A percentile compares a stretch with the other conserved stretches of the same genome.
Evolutionary conservation across 2,329 filamentous ascomycete genomes (phyloP).

Genomic region (Aspergillus hiratsukae): DNA sequence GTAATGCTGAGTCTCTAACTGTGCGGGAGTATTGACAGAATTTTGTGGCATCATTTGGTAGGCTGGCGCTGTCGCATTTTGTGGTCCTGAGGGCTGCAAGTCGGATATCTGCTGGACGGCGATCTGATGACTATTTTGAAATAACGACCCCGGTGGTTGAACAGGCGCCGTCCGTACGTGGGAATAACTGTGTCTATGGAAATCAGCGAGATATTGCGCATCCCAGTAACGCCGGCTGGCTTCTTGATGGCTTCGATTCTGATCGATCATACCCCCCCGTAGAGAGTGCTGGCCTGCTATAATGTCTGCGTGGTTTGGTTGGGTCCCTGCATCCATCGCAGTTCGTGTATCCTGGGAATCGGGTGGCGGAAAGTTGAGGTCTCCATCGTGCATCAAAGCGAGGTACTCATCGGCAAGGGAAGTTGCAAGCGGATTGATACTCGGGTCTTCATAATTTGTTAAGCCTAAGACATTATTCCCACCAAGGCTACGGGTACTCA

Average conservation of each 20-base stretch:
- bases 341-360: neutral
- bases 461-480: neutral
- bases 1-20: neutral
- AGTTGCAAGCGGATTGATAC: neutral
- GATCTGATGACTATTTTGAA: neutral
- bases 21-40: neutral
- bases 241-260: neutral
- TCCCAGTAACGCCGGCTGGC: neutral
- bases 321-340: neutral
- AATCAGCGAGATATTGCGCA: neutral
- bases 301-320: neutral
- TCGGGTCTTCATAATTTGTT: neutral
- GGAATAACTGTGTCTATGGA: neutral
- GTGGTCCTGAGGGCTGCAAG: neutral
- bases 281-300: neutral
- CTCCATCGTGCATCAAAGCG: neutral
- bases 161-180: neutral
- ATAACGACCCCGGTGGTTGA: neutral
- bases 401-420: neutral
- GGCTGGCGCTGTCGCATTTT: neutral
- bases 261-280: too few species aligned
- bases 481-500: neutral
- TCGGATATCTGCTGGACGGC: neutral
- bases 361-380: neutral
- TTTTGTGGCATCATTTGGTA: constrained; percentile 3